Evolutionary conservation across 1,139 yeast genomes (phyloP).

Genomic region (Williopsis jadinii): DNA sequence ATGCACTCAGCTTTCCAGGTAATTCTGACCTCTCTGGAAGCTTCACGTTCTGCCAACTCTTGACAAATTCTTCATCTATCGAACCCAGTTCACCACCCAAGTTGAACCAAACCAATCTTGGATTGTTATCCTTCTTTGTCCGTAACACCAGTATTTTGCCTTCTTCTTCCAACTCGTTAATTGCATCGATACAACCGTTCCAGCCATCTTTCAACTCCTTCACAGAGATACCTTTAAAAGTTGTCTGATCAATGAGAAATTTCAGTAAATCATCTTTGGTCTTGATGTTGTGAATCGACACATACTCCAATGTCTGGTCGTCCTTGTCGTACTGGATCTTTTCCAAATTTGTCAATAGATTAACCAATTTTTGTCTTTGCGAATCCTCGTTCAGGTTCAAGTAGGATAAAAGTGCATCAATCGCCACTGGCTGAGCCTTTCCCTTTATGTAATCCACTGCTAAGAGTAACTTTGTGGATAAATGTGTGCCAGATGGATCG

Average conservation of each 20-base stretch:
- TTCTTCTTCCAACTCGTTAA: conserved; percentile 68
- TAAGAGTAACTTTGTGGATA: conserved; percentile 72
- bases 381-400: conserved; percentile 35
- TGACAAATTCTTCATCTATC: conserved; percentile 77
- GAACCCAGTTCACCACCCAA: conserved; percentile 65
- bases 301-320: conserved; percentile 68
- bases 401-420: conserved; percentile 54
- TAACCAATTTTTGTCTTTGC: conserved; percentile 42
- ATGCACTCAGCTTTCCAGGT: conserved; percentile 69
- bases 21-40: conserved; percentile 78
- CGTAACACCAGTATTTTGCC: conserved; percentile 75
- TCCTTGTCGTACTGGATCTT: conserved; percentile 58
- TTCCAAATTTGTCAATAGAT: conserved; percentile 67
- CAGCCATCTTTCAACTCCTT: conserved; percentile 94
- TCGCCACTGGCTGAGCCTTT: conserved; percentile 57
- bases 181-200: conserved; percentile 82
- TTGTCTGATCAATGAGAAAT: conserved; percentile 72
- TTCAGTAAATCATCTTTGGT: conserved; percentile 70
- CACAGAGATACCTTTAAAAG: conserved; percentile 83
- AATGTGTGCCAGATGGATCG: conserved; percentile 45
- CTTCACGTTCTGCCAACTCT: conserved; percentile 71
- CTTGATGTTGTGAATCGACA: conserved; percentile 82
- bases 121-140: conserved; percentile 87
- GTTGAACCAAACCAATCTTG: conserved; percentile 89
- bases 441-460: conserved; percentile 85